phyloP scores from a whole-genome alignment of 139 green algal genomes.

The Micractinium conductrix region DNA sequence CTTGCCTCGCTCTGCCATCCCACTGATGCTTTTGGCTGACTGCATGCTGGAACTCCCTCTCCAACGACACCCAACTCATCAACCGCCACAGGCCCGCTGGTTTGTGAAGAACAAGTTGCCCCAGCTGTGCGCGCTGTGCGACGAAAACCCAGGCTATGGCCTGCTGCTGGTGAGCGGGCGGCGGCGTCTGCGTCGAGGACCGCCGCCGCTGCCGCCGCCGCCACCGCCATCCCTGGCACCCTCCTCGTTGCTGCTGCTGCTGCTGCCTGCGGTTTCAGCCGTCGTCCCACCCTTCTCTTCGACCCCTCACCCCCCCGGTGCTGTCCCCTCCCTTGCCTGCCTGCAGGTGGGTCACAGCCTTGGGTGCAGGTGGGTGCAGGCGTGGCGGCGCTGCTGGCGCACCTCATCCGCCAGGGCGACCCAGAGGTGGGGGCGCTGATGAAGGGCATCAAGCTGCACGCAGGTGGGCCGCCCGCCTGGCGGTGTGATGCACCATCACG shows the following conservation, averaged over 20 bases:
- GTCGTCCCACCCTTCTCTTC: no score
- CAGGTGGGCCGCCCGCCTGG: no score
- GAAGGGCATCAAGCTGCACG: slow-evolving; percentile 5
- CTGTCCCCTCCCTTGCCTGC: no score
- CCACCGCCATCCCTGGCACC: no score
- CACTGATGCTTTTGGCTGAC: background rate
- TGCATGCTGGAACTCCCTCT: no score
- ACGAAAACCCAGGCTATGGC: background rate
- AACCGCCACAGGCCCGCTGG: background rate
- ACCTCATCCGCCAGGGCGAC: background rate
- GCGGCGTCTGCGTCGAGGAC: no score
- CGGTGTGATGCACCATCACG: no score
- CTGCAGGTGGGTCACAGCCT: background rate
- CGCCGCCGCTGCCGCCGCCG: no score
- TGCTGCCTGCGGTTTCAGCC: no score
- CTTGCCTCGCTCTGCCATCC: background rate
- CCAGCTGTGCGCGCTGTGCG: background rate
- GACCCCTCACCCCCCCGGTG: no score
- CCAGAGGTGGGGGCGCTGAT: background rate
- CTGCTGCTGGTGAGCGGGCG: background rate
- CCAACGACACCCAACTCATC: no score
- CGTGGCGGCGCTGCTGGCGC: background rate
- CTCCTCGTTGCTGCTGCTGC: no score
- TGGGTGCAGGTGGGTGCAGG: slow-evolving; percentile 1
- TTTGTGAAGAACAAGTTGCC: slow-evolving; percentile 12